Evolutionary conservation across 306 rosid species (phyloP).

Genomic region (Canavalia ensiformis): DNA sequence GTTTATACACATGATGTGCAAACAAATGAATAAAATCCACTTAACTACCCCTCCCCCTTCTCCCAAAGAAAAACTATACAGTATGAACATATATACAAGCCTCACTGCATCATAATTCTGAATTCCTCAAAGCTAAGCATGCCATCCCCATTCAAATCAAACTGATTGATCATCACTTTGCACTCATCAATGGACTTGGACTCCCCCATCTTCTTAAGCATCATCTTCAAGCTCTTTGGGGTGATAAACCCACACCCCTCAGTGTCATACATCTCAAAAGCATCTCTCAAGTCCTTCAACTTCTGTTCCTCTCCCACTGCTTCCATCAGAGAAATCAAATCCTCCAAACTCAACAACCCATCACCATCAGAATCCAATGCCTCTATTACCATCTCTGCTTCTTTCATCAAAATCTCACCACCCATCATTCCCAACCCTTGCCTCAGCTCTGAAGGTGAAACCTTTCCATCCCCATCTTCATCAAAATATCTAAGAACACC

Average conservation of each 20-base stretch:
- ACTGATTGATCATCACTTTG: slow-evolving; percentile 68
- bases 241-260: slow-evolving; percentile 79
- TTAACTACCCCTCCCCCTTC: too few species aligned
- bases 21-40: slow-evolving; percentile 16
- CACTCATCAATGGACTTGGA: slow-evolving; percentile 70
- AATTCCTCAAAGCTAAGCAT: slow-evolving; percentile 79
- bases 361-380: slow-evolving; percentile 84
- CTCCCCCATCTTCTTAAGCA: slow-evolving; percentile 79
- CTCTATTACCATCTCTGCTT: slow-evolving; percentile 70
- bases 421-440: slow-evolving; percentile 59
- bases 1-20: neutral
- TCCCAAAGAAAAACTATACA: neutral
- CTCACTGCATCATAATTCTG: slow-evolving; percentile 73
- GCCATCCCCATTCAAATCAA: slow-evolving; percentile 92
- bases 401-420: slow-evolving; percentile 54
- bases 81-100: neutral
- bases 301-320: slow-evolving; percentile 74
- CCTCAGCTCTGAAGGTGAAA: slow-evolving; percentile 70
- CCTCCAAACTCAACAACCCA: slow-evolving; percentile 72
- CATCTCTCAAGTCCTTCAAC: slow-evolving; percentile 70
- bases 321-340: slow-evolving; percentile 63
- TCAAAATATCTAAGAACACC: slow-evolving; percentile 75
- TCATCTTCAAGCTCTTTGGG: slow-evolving; percentile 74
- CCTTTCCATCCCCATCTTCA: slow-evolving; percentile 86
- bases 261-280: slow-evolving; percentile 73